These are phyloP conservation scores for Candolleomyces aberdarensis DNA, from an alignment of 768 basidiomycete genomes.

Conservation along the genomic window DNA sequence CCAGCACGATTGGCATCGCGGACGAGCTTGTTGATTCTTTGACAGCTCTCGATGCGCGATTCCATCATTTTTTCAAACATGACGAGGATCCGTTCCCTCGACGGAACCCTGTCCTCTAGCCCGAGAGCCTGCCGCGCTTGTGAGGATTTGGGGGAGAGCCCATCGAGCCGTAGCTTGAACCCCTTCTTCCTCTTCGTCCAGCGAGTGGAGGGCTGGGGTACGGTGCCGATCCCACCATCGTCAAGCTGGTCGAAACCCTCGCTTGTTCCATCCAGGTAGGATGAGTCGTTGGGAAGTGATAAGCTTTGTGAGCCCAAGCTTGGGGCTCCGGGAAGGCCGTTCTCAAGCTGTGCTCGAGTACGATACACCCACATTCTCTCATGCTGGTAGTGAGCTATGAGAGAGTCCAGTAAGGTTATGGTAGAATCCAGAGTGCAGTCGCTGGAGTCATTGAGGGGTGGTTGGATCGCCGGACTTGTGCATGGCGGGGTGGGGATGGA, in stretches of 20 bases:
- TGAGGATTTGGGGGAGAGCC: conserved; percentile 20
- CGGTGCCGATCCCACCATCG: neutral
- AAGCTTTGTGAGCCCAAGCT: neutral
- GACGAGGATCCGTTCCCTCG: conserved; percentile 52
- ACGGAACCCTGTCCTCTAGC: conserved; percentile 13
- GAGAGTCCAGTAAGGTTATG: conserved; percentile 58
- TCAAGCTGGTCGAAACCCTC: neutral
- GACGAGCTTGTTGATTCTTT: conserved; percentile 59
- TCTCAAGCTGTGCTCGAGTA: conserved; percentile 58
- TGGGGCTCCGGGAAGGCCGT: conserved; percentile 27
- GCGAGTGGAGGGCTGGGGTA: conserved; percentile 22
- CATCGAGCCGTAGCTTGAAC: conserved; percentile 45
- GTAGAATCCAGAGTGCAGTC: conserved; percentile 42
- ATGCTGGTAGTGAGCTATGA: conserved; percentile 65
- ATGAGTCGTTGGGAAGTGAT: neutral
- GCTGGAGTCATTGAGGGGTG: conserved; percentile 8
- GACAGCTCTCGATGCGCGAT: conserved; percentile 73
- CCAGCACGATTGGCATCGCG: conserved; percentile 38
- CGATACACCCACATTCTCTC: conserved; percentile 72
- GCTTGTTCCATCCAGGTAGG: neutral
- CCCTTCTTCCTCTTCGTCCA: conserved; percentile 61
- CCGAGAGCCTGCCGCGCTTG: conserved; percentile 18
- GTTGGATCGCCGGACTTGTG: conserved; percentile 17
- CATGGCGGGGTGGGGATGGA: conserved; percentile 32
- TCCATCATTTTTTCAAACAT: conserved; percentile 74